These are phyloP conservation scores for Pyrenula aspistea DNA, from an alignment of 495 filamentous ascomycete genomes.

Conservation along the genomic window DNA sequence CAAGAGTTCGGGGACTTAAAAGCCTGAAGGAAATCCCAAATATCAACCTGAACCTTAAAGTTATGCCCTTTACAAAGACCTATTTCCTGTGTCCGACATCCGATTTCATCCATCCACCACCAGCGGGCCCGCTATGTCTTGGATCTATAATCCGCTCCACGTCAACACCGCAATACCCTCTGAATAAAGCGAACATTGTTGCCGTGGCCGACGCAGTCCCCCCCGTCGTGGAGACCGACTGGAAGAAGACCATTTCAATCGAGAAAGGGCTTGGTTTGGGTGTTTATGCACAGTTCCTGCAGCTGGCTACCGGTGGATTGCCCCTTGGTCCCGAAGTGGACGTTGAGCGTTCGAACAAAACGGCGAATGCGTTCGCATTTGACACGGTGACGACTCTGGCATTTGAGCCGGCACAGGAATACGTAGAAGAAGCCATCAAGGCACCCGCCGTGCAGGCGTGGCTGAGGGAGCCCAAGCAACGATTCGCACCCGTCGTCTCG, in stretches of 20 bases:
- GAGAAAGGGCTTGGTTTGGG: conserved; percentile 13
- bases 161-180: conserved; percentile 17
- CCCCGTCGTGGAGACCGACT: conserved; percentile 19
- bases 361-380: conserved; percentile 12
- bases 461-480: conserved; percentile 15
- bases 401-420: conserved; percentile 17
- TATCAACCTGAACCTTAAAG: too few species aligned
- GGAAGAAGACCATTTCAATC: conserved; percentile 16
- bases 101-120: conserved; percentile 20
- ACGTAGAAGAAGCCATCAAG: conserved; percentile 15
- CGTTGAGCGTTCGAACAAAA: conserved; percentile 10
- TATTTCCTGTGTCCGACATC: conserved; percentile 18
- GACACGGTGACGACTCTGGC: conserved; percentile 15
- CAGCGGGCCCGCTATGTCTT: conserved; percentile 17
- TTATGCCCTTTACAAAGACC: conserved; percentile 14
- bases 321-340: conserved; percentile 13
- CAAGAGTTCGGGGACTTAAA: too few species aligned
- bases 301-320: conserved; percentile 14
- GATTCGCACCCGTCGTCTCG: conserved; percentile 9
- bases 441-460: conserved; percentile 18
- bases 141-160: conserved; percentile 22
- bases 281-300: conserved; percentile 21
- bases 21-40: too few species aligned
- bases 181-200: conserved; percentile 12
- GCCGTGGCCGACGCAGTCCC: conserved; percentile 13